These are phyloP conservation scores for Solanum ahanhuiri DNA, from an alignment of 257 asterid species.

Conservation along the genomic window DNA sequence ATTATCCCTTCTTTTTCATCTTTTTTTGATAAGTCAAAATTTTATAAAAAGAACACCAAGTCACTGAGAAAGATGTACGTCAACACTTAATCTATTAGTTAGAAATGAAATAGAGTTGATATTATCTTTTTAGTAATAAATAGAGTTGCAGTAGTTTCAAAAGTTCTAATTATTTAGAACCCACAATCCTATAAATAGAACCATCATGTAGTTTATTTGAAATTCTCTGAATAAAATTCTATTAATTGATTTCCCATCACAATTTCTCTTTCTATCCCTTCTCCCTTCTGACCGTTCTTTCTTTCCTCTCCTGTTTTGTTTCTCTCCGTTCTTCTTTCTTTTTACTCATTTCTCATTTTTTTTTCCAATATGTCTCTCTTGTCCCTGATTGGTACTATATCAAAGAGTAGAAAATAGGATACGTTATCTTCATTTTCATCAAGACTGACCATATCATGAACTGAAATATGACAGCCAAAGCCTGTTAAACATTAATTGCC, in stretches of 20 bases:
- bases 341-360: neutral
- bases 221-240: neutral
- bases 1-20: neutral
- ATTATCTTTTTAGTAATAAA: neutral
- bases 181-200: neutral
- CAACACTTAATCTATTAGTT: neutral
- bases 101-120: neutral
- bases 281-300: neutral
- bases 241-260: neutral
- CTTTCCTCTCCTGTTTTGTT: neutral
- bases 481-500: neutral
- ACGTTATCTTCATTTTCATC: neutral
- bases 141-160: neutral
- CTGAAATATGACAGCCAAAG: neutral
- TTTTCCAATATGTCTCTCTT: neutral
- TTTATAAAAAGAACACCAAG: too few species aligned
- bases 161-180: neutral
- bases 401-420: neutral
- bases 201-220: neutral
- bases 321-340: neutral
- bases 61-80: too few species aligned
- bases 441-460: neutral
- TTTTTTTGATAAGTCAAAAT: neutral
- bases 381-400: neutral
- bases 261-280: neutral